Evolutionary conservation across 2,329 filamentous ascomycete species (phyloP), one percentile per base, ranked within the genome.

Genomic region (Cercospora sp.): DNA sequence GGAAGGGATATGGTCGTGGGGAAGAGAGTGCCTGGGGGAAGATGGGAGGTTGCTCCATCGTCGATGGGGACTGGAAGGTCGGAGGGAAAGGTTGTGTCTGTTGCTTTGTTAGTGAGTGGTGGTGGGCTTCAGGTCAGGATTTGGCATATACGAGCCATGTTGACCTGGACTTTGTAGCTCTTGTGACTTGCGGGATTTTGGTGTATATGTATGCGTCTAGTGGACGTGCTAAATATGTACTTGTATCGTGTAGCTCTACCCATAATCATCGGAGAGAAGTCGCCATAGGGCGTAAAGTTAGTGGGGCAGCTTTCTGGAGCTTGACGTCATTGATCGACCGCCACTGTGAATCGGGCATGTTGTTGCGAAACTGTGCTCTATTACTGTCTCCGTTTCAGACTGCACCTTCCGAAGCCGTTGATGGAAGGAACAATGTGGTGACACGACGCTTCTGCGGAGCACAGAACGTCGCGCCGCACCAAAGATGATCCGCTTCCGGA

Each of bases 11-110:
- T 62, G n/a, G 77, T 75, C 6, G 80, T 76, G n/a, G 79, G 72
- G 1, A 13, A 60, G 79, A 72, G 1, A 6, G 58, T 69, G 5
- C 31, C 45, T 64, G 71, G 72, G 9, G 69, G 61, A 9, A 82
- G 74, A 65, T 83, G 80, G 62, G 79, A 66, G 72, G 78, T 80
- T 51, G 79, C 78, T 51, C 79, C 79, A 66, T 83, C 80, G 70
- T 82, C 79, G 59, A 75, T 65, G 16, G 80, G 81, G 28, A 77
- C 69, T 23, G 80, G 80, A 16, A 81, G 70, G 68, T 78, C 74
- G 36, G 71, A 64, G 3, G 79, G 80, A 48, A 80, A 75, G 5
- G 70, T 67, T 26, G 66, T 69, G 65, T 70, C 69, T 71, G 45
- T 18, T 8, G 12, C 2, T 0, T 18, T 57, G 30, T 57, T 0